Conservation (phyloP, 352 stramenopile species). For the Phytopythium vexans region DNA sequence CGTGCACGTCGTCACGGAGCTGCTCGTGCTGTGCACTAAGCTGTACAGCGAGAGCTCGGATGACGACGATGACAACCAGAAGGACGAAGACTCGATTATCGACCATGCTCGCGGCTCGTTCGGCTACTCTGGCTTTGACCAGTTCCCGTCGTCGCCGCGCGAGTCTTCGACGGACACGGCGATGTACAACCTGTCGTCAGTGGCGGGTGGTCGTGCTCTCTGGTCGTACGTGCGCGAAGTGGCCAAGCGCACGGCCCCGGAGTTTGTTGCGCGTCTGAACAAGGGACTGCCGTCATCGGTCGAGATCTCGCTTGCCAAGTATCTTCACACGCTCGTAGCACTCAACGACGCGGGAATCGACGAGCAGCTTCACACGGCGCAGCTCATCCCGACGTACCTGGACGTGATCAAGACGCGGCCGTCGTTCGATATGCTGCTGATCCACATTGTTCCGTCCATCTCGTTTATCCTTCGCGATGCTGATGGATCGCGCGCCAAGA, state of each 20-base stretch:
- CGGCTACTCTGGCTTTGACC: constrained; percentile 56
- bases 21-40: constrained; percentile 64
- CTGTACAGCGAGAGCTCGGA: constrained; percentile 25
- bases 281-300: constrained; percentile 65
- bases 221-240: constrained; percentile 56
- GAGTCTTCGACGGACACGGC: constrained; percentile 55
- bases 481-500: constrained; percentile 53
- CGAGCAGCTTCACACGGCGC: constrained; percentile 54
- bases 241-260: constrained; percentile 33
- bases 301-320: constrained; percentile 80
- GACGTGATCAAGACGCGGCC: constrained; percentile 57
- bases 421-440: constrained; percentile 85
- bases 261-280: constrained; percentile 64
- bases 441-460: constrained; percentile 77
- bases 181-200: constrained; percentile 80
- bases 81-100: constrained; percentile 16
- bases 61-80: constrained; percentile 27
- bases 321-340: constrained; percentile 72
- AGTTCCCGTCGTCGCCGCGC: constrained; percentile 52
- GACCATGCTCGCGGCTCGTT: constrained; percentile 38
- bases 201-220: constrained; percentile 50
- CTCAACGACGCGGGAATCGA: constrained; percentile 65
- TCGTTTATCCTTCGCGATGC: constrained; percentile 77
- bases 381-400: constrained; percentile 68
- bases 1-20: constrained; percentile 70